Conservation (phyloP, 1,139 yeast species). For the Wickerhamomyces sp. region DNA sequence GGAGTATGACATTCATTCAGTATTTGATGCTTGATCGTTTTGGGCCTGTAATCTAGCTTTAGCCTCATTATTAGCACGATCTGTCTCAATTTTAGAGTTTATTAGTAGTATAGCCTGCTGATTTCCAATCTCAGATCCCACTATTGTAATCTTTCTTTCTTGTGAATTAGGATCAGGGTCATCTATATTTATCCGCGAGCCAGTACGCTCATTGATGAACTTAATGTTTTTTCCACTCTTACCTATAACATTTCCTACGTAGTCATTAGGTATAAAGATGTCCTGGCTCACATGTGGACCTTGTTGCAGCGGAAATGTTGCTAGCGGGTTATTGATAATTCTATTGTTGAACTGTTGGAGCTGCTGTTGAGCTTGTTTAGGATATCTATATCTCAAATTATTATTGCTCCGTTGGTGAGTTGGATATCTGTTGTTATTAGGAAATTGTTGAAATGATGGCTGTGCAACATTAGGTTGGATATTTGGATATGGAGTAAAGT, state of each 20-base stretch:
- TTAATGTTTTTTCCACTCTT: conserved; percentile 81
- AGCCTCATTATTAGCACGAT: conserved; percentile 39
- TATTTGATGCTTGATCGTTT: background rate
- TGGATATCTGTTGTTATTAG: conserved; percentile 3
- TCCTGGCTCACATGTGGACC: conserved; percentile 41
- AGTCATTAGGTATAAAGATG: conserved; percentile 68
- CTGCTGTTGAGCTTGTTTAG: conserved; percentile 1
- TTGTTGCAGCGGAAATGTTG: conserved; percentile 2
- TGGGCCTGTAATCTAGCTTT: conserved; percentile 6
- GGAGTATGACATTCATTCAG: too few species aligned
- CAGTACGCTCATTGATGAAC: conserved; percentile 72
- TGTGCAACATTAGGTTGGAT: conserved; percentile 11
- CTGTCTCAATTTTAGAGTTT: conserved; percentile 68
- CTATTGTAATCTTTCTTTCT: conserved; percentile 65
- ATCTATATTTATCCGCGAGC: conserved; percentile 70
- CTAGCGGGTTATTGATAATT: background rate
- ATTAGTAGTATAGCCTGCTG: conserved; percentile 77
- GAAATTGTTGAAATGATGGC: conserved; percentile 9
- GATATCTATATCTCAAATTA: conserved; percentile 2
- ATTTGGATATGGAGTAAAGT: conserved; percentile 5
- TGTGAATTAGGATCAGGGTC: conserved; percentile 51
- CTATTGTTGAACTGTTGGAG: conserved; percentile 1
- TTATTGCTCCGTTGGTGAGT: background rate
- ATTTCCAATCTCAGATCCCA: conserved; percentile 66
- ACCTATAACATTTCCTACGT: conserved; percentile 83